Evolutionary conservation across 306 rosid genomes (phyloP), one percentile per base, ranked within the genome.

Genomic region (Psophocarpus tetragonolobus): DNA sequence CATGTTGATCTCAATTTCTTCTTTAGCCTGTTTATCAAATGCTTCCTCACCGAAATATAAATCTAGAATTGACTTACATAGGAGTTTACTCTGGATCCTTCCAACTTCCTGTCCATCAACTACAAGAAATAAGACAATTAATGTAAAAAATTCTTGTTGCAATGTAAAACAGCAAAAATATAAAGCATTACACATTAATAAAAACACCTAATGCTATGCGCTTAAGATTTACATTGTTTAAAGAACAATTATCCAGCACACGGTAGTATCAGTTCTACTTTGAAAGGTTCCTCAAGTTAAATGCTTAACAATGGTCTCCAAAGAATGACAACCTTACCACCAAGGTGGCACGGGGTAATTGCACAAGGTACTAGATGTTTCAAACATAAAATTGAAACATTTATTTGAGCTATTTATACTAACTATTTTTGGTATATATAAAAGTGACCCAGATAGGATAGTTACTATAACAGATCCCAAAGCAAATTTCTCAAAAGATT

Each of bases 21-120:
- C 92, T 85, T 92, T 91, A 85, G 97, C 97, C 73, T 89, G 85
- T 75, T 79, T 86, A 81, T 95, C 99, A 78, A 95, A 95, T 56
- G 97, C 85, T 61, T 91, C 97, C 75, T 95, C 92, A 18, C 99
- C 99, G 33, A 92, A 75, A 58, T 91, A 95, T 65, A 95, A 85
- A 87, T 95, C 98, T 76, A 96, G 79, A 63, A 96, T 77, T 21
- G 94, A 91, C 32, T 73, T 84, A 75, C 97, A 96, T 13, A 96
- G 86, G 38, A 91, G 84, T 80, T 88, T 88, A 81, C 98, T 96
- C 83, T 92, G 84, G 70, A 96, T 88, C 79, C 91, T 91, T 84
- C 99, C 98, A 80, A 96, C 93, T 78, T 96, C 97, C 48, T 92
- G 84, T 71, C 98, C 97, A 36, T 96, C 97, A 85, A 96, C 99